These are phyloP conservation scores for Leccinum subspadiceum DNA, from an alignment of 1,284 basidiomycete species.

Conservation along the genomic window DNA sequence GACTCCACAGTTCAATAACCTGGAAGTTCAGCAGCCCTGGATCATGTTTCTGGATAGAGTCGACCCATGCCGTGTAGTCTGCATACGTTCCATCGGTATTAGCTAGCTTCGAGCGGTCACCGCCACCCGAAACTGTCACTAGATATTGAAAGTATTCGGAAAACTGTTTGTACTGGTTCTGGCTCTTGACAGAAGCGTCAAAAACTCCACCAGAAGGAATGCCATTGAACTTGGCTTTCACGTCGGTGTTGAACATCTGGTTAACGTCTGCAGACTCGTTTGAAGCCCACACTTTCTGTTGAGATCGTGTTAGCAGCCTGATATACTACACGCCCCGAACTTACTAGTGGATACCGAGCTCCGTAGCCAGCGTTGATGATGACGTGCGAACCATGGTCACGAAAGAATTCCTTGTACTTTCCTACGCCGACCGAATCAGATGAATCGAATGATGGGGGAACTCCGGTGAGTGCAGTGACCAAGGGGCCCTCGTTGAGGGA, in stretches of 20 bases:
- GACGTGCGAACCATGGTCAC: neutral
- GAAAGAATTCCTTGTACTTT: neutral
- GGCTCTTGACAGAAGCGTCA: neutral
- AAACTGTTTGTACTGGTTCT: neutral
- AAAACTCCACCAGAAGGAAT: neutral
- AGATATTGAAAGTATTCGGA: no score
- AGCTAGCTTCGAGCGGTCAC: neutral
- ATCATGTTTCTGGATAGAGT: neutral
- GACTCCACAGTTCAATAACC: neutral
- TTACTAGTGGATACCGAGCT: neutral
- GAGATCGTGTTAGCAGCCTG: neutral
- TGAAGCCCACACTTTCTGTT: neutral
- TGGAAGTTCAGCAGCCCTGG: neutral
- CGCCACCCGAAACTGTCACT: no score
- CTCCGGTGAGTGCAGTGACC: neutral
- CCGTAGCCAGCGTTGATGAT: neutral
- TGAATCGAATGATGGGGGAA: neutral
- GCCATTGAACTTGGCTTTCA: neutral
- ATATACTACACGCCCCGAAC: neutral
- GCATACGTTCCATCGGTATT: neutral
- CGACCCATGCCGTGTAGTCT: neutral
- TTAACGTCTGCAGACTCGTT: neutral
- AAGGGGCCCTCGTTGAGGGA: neutral
- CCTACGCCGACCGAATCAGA: neutral
- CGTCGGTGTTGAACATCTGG: neutral